Conservation (phyloP, 805 yeast genomes). For the Candida schatavii region DNA sequence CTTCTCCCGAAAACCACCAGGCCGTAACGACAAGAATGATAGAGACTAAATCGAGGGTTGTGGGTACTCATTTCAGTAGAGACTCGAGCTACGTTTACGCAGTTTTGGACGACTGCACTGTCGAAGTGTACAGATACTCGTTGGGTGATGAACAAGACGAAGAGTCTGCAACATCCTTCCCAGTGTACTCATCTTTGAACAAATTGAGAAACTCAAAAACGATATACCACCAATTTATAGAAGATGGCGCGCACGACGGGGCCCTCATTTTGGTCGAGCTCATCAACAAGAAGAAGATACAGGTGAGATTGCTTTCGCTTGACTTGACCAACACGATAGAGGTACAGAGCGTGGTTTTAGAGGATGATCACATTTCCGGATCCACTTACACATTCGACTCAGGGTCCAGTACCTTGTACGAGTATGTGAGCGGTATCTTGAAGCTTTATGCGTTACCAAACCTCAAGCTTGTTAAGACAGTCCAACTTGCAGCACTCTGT, state of each 20-base stretch:
- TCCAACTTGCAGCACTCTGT: conserved; percentile 19
- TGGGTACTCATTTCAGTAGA: conserved; percentile 7
- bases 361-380: conserved; percentile 5
- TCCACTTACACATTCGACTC: conserved; percentile 20
- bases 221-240: conserved; percentile 2
- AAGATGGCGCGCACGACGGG: background rate
- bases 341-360: conserved; percentile 3
- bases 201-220: conserved; percentile 1
- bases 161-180: background rate
- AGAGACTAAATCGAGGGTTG: conserved; percentile 2
- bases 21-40: conserved; percentile 6
- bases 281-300: conserved; percentile 3
- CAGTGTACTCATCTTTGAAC: background rate
- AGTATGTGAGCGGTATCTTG: background rate
- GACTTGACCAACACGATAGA: conserved; percentile 2
- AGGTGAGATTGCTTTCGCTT: conserved; percentile 2
- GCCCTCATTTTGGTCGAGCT: conserved; percentile 3
- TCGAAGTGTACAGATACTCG: conserved; percentile 14
- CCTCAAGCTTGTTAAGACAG: conserved; percentile 16
- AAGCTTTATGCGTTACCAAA: conserved; percentile 26
- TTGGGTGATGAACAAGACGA: conserved; percentile 1
- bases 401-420: conserved; percentile 16
- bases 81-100: conserved; percentile 28
- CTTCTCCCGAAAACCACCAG: background rate
- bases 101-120: conserved; percentile 26